These are phyloP conservation scores for Exophiala xenobiotica DNA, from an alignment of 2,329 filamentous ascomycete species.

Conservation along the genomic window DNA sequence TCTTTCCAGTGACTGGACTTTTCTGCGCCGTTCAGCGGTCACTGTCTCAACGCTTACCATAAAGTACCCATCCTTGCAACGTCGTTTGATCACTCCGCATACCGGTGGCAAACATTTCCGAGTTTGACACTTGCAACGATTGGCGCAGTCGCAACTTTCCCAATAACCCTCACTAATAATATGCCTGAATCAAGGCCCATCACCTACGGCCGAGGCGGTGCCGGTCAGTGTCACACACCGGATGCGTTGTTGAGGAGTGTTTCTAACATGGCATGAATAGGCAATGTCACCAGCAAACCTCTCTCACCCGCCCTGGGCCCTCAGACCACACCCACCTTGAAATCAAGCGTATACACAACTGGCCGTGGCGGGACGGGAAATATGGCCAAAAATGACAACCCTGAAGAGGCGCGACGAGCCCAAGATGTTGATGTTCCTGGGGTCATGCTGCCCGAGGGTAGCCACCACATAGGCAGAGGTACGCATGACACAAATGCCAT, in stretches of 20 bases:
- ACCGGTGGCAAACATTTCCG: not conserved
- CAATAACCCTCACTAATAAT: not conserved
- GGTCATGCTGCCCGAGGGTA: constrained; percentile 38
- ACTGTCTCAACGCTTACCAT: no score
- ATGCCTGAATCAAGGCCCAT: constrained; percentile 10
- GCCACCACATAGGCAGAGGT: constrained; percentile 46
- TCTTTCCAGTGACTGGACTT: no score
- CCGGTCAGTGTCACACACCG: constrained; percentile 19
- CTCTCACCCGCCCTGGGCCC: constrained; percentile 58
- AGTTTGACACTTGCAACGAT: not conserved
- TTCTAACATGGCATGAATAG: constrained; percentile 31
- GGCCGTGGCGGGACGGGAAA: constrained; percentile 86
- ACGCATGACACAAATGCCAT: constrained; percentile 23
- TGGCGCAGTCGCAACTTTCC: not conserved
- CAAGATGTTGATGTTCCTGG: constrained; percentile 72
- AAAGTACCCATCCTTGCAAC: not conserved
- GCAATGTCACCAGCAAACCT: constrained; percentile 63
- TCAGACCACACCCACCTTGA: constrained; percentile 79
- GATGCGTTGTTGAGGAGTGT: not conserved
- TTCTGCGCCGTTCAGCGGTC: no score
- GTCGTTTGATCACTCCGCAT: not conserved
- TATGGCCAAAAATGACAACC: constrained; percentile 72
- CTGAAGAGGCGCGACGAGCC: constrained; percentile 68
- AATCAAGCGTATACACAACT: constrained; percentile 80
- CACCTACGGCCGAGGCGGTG: constrained; percentile 28